Base-by-base conservation (phyloP, 208 protist species). In the Crithidia mellificae region DNA sequence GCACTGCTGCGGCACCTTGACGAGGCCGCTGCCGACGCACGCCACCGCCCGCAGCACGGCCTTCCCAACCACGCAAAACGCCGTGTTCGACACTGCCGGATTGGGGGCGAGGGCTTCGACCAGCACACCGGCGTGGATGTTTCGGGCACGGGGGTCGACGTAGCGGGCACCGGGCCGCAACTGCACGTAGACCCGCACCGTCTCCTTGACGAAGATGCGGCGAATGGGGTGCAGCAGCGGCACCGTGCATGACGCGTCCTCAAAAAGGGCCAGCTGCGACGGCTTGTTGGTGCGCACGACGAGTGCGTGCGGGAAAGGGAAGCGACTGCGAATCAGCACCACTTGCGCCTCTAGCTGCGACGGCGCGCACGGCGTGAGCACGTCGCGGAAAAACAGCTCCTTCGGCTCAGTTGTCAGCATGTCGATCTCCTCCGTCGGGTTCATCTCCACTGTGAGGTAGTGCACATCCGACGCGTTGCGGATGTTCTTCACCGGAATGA, bases 401-500 rank as follows among this genome's bases (percentile, higher is more conserved):
- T 78, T 78, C 17, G 87, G 87, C 32, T 88, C 87, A 22, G 79
- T 78, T 14, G 78, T 77, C n/a, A 95, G 68, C 38, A 78, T 77
- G 53, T 89, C 85, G 20, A 84, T 75, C 38, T 85, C 85, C 49
- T 82, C 74, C 2, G 75, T 90, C 4, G 90, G 85, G 63, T 93
- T 91, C 51, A 95, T 51, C 62, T 89, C 84, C 11, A 95, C 80
- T 14, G 84, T 80, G 30, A 95, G 41, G 69, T 93, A 93, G 53
- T 80, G 72, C 43, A 93, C 75, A 57, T 92, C 85, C 0, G 62
- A 44, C 2, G 75, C 62, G 71, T 93, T 81, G 57, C 84, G 77
- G 27, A 92, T 58, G 36, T 95, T 93, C 56, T 86, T 92, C 20
- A 95, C 81, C 6, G 90, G 87, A 51, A 95, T 86, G 43, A 93